Conservation (phyloP, 2,329 filamentous ascomycete species). For the Emmonsia crescens region DNA sequence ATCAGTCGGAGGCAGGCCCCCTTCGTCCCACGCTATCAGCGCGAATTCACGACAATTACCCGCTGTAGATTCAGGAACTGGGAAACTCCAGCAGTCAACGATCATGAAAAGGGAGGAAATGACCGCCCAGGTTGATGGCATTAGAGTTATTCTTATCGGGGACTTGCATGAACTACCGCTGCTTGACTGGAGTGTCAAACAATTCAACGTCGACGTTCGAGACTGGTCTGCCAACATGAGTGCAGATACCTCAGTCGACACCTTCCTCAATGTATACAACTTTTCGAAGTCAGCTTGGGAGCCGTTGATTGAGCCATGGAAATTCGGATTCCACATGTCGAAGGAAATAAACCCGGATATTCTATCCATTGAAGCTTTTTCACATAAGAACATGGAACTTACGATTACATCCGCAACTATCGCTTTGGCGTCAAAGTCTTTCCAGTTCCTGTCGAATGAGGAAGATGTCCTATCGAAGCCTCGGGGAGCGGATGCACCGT, state of each 20-base stretch:
- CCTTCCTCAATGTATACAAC: conserved; percentile 95
- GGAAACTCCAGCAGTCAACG: conserved; percentile 31
- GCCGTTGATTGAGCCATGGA: conserved; percentile 90
- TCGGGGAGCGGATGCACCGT: conserved; percentile 80
- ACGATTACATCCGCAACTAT: conserved; percentile 91
- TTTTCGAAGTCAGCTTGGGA: conserved; percentile 99
- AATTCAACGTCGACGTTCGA: conserved; percentile 70
- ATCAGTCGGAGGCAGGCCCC: neutral
- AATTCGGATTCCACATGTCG: conserved; percentile 79
- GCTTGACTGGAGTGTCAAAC: conserved; percentile 84
- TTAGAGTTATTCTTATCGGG: conserved; percentile 87
- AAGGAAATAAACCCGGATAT: conserved; percentile 65
- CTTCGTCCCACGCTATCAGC: neutral
- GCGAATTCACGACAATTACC: neutral
- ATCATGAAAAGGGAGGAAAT: conserved; percentile 65
- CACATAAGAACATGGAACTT: conserved; percentile 81
- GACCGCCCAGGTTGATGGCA: conserved; percentile 72
- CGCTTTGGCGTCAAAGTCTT: conserved; percentile 82
- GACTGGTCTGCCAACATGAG: conserved; percentile 87
- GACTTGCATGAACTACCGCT: conserved; percentile 93
- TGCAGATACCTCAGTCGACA: conserved; percentile 81
- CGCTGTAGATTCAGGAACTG: conserved; percentile 5
- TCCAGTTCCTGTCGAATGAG: conserved; percentile 76
- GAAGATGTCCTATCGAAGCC: conserved; percentile 92
- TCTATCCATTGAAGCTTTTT: conserved; percentile 74